Evolutionary conservation across 1,284 basidiomycete species (phyloP), one percentile per base, ranked within the genome.

Genomic region (Melampsora abietis-canadensis): DNA sequence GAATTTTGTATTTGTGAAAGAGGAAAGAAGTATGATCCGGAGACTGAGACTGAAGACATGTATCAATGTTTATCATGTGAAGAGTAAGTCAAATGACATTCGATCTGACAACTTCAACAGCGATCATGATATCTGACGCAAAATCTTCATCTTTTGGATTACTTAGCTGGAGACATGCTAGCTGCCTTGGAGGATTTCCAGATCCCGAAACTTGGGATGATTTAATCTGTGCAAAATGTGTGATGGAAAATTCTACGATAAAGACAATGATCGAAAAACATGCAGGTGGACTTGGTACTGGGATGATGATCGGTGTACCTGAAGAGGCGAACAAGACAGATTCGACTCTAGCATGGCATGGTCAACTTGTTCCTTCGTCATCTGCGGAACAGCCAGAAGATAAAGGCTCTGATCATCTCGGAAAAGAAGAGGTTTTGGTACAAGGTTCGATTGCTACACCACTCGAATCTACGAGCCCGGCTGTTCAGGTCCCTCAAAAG

Each of bases 31-130:
- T 73, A 73, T 66, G 51, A 73, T 44, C 69, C 69, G 15, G 63
- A 73, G 31, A 73, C 69, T 34, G 69, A 73, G 27, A 66, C 63
- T 46, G 69, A 73, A n/a, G 69, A 73, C 24, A 73, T 73, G 69
- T 73, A 73, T 44, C 69, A 73, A 73, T 73, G 69, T 73, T 62
- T 73, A 15, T 61, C 63, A 27, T 73, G 69, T 66, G 69, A 73
- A 73, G 69, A 73, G 69, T 73, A 21, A 59, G 69, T 30, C 34
- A 57, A 40, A 40, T 40, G 6, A 40, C 10, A 40, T 40, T 40
- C 10, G 12, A 7, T 8, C 10, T 40, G 15, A 40, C 21, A 40
- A 37, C 63, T 5, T 40, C 7, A 8, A 6, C 21, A 59, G 17
- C 34, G 64, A 66, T 47, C 44, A 30, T 51, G 17, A n/a, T 30